Conservation (phyloP, 768 basidiomycete species). For the Tylopilus sp. region DNA sequence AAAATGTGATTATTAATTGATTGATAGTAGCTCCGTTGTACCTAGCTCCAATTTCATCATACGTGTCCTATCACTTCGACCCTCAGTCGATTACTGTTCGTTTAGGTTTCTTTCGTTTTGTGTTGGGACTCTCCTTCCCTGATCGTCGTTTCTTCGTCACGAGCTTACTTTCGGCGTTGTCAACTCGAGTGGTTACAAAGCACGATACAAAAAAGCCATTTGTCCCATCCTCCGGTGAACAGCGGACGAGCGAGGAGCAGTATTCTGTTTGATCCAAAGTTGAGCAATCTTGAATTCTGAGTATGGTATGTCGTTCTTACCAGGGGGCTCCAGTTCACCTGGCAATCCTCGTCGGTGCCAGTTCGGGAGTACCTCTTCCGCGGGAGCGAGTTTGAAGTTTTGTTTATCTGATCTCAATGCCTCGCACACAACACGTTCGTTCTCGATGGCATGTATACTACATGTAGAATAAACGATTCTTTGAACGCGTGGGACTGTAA, state of each 20-base stretch:
- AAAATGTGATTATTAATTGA: constrained; percentile 28
- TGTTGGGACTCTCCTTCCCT: constrained; percentile 17
- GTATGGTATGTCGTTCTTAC: constrained; percentile 31
- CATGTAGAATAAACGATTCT: constrained; percentile 98
- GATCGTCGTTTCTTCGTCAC: constrained; percentile 27
- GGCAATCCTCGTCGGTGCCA: constrained; percentile 81
- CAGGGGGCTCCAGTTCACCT: constrained; percentile 56
- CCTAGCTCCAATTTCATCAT: constrained; percentile 14
- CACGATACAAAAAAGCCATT: constrained; percentile 99
- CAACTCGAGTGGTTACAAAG: constrained; percentile 45
- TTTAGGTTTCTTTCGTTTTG: constrained; percentile 14
- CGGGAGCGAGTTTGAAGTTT: constrained; percentile 67
- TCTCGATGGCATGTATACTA: constrained; percentile 86
- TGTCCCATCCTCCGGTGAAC: constrained; percentile 78
- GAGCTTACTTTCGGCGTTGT: constrained; percentile 2
- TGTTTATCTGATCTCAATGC: constrained; percentile 61
- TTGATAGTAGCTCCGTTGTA: constrained; percentile 27
- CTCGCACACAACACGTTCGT: constrained; percentile 84
- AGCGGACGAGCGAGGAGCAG: constrained; percentile 64
- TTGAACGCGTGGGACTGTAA: constrained; percentile 66
- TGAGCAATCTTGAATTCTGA: background rate
- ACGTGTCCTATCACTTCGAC: too few relatives aligned
- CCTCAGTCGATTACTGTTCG: constrained; percentile 13
- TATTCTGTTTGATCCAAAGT: constrained; percentile 37
- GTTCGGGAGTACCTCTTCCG: constrained; percentile 62